These are phyloP conservation scores for Naganishia sp. DNA, from an alignment of 1,284 basidiomycete genomes.

Conservation along the genomic window DNA sequence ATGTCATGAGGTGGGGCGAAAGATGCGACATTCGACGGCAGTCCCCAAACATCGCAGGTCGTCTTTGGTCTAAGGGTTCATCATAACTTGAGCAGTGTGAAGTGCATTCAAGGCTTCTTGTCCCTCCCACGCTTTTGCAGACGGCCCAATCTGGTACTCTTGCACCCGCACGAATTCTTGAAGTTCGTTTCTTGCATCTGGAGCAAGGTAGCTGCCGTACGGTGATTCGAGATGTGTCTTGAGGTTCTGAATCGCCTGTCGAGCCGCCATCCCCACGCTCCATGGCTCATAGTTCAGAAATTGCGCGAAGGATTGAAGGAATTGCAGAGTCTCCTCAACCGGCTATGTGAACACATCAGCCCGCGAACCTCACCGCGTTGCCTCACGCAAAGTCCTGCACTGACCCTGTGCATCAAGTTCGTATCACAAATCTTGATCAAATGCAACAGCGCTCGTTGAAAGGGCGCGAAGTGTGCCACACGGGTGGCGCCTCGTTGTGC, in stretches of 20 bases:
- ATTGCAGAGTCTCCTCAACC: slow-evolving; percentile 11
- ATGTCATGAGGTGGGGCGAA: no score
- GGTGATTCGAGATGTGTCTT: slow-evolving; percentile 10
- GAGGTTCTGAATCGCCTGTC: neutral
- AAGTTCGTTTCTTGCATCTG: slow-evolving; percentile 15
- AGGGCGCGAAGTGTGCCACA: slow-evolving; percentile 10
- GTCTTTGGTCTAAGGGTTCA: neutral
- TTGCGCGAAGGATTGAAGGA: neutral
- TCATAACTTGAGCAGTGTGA: slow-evolving; percentile 10
- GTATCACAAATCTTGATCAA: slow-evolving; percentile 5
- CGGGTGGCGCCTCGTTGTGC: neutral
- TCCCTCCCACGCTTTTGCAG: slow-evolving; percentile 16
- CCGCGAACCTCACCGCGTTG: neutral
- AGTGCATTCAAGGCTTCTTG: slow-evolving; percentile 15
- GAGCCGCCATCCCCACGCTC: slow-evolving; percentile 7
- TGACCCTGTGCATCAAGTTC: slow-evolving; percentile 1
- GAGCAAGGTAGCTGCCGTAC: slow-evolving; percentile 14
- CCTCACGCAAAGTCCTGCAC: neutral
- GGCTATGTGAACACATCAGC: neutral
- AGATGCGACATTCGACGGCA: no score
- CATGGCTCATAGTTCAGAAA: slow-evolving; percentile 13
- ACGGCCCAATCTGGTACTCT: slow-evolving; percentile 23
- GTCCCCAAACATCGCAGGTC: no score
- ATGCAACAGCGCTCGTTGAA: slow-evolving; percentile 12
- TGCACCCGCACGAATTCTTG: slow-evolving; percentile 24